A percentile compares a stretch with the other conserved stretches of the same genome.
Evolutionary conservation across 164 flowering plant genomes (phyloP).

Genomic region (Houttuynia cordata): DNA sequence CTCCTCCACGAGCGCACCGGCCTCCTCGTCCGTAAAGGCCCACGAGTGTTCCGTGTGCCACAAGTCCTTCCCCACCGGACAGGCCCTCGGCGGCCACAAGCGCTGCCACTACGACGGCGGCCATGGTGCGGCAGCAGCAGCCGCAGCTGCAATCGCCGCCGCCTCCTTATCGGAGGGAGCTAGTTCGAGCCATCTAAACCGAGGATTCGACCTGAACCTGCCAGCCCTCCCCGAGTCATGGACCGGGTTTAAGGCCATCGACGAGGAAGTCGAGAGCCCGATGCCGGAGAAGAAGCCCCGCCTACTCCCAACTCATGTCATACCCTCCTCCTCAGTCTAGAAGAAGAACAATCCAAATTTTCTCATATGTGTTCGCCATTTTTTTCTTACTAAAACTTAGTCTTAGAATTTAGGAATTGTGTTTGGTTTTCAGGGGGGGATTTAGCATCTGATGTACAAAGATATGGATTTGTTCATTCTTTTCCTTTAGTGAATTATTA

Average conservation of each 20-base stretch:
- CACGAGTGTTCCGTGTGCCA: conserved; percentile 53
- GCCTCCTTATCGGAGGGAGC: conserved; percentile 2
- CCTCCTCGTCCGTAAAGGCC: conserved; percentile 9
- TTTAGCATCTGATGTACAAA: neutral
- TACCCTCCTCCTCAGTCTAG: neutral
- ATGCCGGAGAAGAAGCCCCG: conserved; percentile 1
- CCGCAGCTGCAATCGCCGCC: conserved; percentile 5
- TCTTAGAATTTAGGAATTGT: neutral
- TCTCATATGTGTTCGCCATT: too few relatives aligned
- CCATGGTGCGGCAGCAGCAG: neutral
- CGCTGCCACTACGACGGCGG: conserved; percentile 54
- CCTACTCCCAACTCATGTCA: neutral
- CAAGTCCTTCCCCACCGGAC: conserved; percentile 46
- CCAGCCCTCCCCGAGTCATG: conserved; percentile 48
- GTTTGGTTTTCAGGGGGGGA: neutral
- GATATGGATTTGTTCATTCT: neutral
- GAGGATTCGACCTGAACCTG: conserved; percentile 50
- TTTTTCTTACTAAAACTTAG: too few relatives aligned
- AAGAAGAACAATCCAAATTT: neutral
- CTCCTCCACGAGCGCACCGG: neutral
- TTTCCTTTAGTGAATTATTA: too few relatives aligned
- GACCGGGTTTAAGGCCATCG: conserved; percentile 9
- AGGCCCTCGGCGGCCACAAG: conserved; percentile 68
- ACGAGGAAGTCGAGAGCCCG: conserved; percentile 45
- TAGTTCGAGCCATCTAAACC: conserved; percentile 7